A percentile compares a stretch with the other conserved stretches of the same genome.
Evolutionary conservation across 371 early-diverging fungal genomes (phyloP).

Genomic region (Batkoa obscura): DNA sequence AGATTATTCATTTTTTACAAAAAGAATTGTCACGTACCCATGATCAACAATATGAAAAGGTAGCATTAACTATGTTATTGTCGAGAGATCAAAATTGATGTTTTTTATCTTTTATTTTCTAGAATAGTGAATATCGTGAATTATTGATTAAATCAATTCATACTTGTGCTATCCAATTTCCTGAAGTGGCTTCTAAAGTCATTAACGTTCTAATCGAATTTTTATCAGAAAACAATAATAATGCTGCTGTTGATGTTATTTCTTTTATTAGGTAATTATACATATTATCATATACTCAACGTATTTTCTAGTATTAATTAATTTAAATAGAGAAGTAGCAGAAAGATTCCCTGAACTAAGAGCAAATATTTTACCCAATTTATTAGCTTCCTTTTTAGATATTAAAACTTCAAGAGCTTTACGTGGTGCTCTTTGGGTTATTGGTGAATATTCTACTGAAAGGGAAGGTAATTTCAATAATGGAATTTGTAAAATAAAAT

Average conservation of each 20-base stretch:
- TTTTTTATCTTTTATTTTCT: neutral
- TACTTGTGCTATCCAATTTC: conserved; percentile 82
- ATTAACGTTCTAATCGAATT: conserved; percentile 89
- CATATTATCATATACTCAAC: conserved; percentile 4
- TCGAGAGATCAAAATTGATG: neutral
- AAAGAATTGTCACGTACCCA: conserved; percentile 81
- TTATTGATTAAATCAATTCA: conserved; percentile 89
- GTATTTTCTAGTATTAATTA: too few relatives aligned
- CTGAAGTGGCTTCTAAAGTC: conserved; percentile 83
- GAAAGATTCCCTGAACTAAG: conserved; percentile 85
- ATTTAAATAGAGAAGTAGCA: conserved; percentile 55
- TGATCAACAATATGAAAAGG: conserved; percentile 77
- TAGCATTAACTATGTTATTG: too few relatives aligned
- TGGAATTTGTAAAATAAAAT: too few relatives aligned
- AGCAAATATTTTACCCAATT: conserved; percentile 46
- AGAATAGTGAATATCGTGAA: conserved; percentile 82
- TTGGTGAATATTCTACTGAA: conserved; percentile 78
- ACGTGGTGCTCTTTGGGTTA: conserved; percentile 91
- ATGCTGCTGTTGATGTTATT: conserved; percentile 88
- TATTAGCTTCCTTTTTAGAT: conserved; percentile 64
- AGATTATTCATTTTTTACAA: conserved; percentile 79
- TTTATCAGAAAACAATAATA: conserved; percentile 68
- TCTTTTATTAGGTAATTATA: conserved; percentile 60
- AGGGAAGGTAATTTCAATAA: neutral
- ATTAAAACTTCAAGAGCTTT: conserved; percentile 91